A percentile compares a stretch with the other conserved stretches of the same genome.
phyloP scores from a whole-genome alignment of 179 eudicot species.

The Silene noctiflora region DNA sequence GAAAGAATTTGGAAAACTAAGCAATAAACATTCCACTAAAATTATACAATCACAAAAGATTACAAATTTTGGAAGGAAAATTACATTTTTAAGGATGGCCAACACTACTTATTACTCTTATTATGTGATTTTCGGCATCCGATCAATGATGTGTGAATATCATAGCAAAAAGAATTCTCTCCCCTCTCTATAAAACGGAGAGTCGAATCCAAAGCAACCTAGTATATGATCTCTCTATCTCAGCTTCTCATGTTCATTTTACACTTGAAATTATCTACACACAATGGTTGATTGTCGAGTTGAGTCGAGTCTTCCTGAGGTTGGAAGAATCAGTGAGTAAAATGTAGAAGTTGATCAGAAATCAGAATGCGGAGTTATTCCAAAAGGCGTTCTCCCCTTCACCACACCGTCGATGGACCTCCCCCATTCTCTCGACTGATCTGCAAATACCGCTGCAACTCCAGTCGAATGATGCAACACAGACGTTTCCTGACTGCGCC shows the following conservation, averaged over 20 bases:
- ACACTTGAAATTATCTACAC: conserved; percentile 32
- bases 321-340: conserved; percentile 25
- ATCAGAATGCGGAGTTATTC: conserved; percentile 51
- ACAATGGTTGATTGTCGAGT: conserved; percentile 20
- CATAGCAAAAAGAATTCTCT: conserved; percentile 20
- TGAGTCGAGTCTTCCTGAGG: conserved; percentile 33
- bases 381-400: conserved; percentile 70
- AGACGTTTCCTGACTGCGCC: conserved; percentile 86
- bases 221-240: conserved; percentile 16
- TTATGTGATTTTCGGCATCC: conserved; percentile 21
- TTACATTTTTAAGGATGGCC: not conserved
- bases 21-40: conserved; percentile 1
- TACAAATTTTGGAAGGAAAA: too few relatives aligned
- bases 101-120: conserved; percentile 3
- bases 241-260: conserved; percentile 21
- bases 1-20: not conserved
- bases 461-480: conserved; percentile 94
- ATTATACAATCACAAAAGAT: conserved; percentile 8
- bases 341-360: not conserved
- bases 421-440: conserved; percentile 74
- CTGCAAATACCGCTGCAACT: conserved; percentile 81
- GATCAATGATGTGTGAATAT: conserved; percentile 36
- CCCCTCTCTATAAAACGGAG: conserved; percentile 33
- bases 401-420: conserved; percentile 81
- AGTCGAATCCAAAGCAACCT: conserved; percentile 26